A percentile compares a stretch with the other conserved stretches of the same genome.
phyloP scores from a whole-genome alignment of 371 early-diverging fungal species.

The Mucor plumbeus region DNA sequence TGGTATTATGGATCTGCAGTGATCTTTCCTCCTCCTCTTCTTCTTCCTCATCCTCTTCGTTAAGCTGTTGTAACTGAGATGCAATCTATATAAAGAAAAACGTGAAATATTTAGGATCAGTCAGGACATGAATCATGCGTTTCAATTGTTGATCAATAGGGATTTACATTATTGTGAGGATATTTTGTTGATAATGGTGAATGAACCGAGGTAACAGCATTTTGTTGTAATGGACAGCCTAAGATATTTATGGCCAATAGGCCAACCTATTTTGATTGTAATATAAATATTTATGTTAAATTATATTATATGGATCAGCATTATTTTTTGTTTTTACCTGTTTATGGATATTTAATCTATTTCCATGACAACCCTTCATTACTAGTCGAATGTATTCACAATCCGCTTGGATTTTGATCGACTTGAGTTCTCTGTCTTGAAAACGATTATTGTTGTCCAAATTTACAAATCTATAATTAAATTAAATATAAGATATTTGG shows the following conservation, averaged over 20 bases:
- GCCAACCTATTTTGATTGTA: slow-evolving; percentile 48
- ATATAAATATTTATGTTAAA: not conserved
- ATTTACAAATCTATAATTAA: slow-evolving; percentile 36
- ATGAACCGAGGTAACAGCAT: not conserved
- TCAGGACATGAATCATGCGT: slow-evolving; percentile 4
- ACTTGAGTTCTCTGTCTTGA: slow-evolving; percentile 71
- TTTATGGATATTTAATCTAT: slow-evolving; percentile 74
- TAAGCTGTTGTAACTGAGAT: not conserved
- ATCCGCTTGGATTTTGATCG: slow-evolving; percentile 73
- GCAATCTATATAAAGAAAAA: slow-evolving; percentile 4
- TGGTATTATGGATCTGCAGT: slow-evolving; percentile 16
- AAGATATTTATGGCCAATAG: slow-evolving; percentile 61
- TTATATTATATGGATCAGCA: not conserved
- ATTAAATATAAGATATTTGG: no score
- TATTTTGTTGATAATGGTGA: not conserved
- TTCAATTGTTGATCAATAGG: not conserved
- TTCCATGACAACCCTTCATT: slow-evolving; percentile 71
- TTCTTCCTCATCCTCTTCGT: not conserved
- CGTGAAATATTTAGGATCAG: slow-evolving; percentile 1
- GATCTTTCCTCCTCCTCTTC: slow-evolving; percentile 17
- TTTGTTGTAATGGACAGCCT: slow-evolving; percentile 33
- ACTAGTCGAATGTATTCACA: slow-evolving; percentile 76
- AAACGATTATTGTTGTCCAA: slow-evolving; percentile 43
- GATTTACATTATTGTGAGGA: not conserved
- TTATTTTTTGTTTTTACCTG: slow-evolving; percentile 55